Base-by-base conservation (phyloP, 78 protist species). In the Dictyostelium intermedium region DNA sequence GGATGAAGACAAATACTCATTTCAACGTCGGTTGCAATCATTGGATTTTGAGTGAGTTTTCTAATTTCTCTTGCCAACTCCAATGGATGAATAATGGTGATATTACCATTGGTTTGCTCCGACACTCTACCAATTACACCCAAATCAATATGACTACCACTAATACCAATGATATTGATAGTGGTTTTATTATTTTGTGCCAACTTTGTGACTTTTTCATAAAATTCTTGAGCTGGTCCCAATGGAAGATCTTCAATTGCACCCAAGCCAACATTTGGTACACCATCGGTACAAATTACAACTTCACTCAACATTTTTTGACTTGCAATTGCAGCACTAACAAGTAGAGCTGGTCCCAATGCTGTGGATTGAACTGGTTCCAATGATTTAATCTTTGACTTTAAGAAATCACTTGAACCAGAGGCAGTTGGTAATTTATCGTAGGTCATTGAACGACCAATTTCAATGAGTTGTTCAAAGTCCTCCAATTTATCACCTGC, bases 261-360 rank as follows among this genome's bases (percentile, higher is more conserved):
- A 56, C 97, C 95, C n/a, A 82, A 30, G 32, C 95, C 95, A n/a
- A 86, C 84, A 50, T 95, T 95, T 37, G 97, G 95, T 66, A 95
- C 70, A 63, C 97, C 97, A 66, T 95, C 97, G 20, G 97, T 95
- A 61, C 97, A 95, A 72, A 95, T 60, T 14, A 95, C 85, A 45
- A 95, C 95, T 39, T 86, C 84, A 85, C 91, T 70, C 23, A 82
- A 41, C 18, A 84, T 73, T 18, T 73, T 81, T 27, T 84, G 86
- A 5, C 91, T 39, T 10, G 94, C 94, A 69, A 95, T 95, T 20
- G 91, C 91, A 7, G 91, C 82, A 13, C 91, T 35, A 25, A 91
- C 23, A 1, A 91, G 41, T 16, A 95, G 69, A 23, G 97, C 95
- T 34, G 97, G 97, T 5, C 97, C 97, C 0, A 95, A 74, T 14